Base-by-base conservation (phyloP, 148 eudicot species). In the Heliosperma pusillum region DNA sequence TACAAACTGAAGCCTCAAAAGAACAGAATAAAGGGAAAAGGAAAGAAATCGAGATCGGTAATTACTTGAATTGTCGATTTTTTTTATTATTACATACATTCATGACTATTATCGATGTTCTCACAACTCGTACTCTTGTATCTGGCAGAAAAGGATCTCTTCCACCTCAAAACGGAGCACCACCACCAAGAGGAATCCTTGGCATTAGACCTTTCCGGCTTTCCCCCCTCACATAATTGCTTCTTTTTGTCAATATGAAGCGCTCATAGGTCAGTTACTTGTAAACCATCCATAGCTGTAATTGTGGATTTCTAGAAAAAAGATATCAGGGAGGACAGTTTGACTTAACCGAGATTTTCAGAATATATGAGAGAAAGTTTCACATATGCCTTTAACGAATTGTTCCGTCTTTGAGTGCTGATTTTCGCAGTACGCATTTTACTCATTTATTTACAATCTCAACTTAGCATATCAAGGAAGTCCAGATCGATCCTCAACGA, bases 21-120 rank as follows among this genome's bases (percentile, higher is more conserved):
- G 92, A 95, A 95, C 88, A 87, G 99, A 85, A 88, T 95, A 69
- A 80, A 88, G 24, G 97, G 92, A 64, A 95, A 87, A 86, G 76
- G 81, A 69, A 90, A 90, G 92, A 95, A 89, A 81, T 74, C 86
- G 9, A 93, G 88, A 89, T 77, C 90, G 88, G 98, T 93, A 86
- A 19, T 65, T 75, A 6, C 52, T 57, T 26, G 6, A 15, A 19
- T 0, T 7, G 61, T 47, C 7, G 17, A 75, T 44, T 26, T 3
- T 12, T 33, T 16, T 36, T 20, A 68, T 2, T 57, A 20, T 57
- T 47, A 25, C 33, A 13, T 70, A 47, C 16, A 12, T 7, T 33
- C 36, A 33, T 33, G 40, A 50, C 29, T 15, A 16, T 50, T 16
- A 24, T 20, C 3, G 0, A 12, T 33, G 3, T 33, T 6, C 74